Evolutionary conservation across 495 filamentous ascomycete genomes (phyloP).

Genomic region (Penicillium coffeae): DNA sequence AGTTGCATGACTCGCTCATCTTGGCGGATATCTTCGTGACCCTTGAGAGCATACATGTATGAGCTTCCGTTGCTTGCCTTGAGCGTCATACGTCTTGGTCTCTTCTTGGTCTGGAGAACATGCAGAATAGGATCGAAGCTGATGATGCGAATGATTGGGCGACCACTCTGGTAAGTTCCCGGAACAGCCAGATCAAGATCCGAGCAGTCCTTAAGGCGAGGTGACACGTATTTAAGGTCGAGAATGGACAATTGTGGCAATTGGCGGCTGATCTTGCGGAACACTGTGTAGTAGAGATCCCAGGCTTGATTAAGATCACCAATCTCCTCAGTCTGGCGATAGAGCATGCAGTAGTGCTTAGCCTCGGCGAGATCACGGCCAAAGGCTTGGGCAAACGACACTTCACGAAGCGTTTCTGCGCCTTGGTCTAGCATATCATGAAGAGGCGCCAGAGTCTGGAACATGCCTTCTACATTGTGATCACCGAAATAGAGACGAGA

Average conservation of each 20-base stretch:
- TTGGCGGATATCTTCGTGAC: conserved; percentile 97
- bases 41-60: conserved; percentile 88
- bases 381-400: conserved; percentile 97
- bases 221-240: conserved; percentile 95
- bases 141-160: conserved; percentile 78
- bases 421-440: conserved; percentile 88
- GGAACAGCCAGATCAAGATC: conserved; percentile 89
- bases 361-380: conserved; percentile 92
- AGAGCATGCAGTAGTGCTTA: conserved; percentile 91
- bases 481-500: conserved; percentile 91
- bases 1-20: conserved; percentile 99
- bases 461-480: conserved; percentile 95
- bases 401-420: conserved; percentile 87
- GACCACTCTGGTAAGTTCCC: conserved; percentile 87
- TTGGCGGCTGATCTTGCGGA: conserved; percentile 92
- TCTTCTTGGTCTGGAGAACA: conserved; percentile 96
- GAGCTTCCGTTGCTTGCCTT: conserved; percentile 80
- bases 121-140: conserved; percentile 84
- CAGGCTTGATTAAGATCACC: conserved; percentile 96
- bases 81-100: conserved; percentile 83
- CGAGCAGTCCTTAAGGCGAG: conserved; percentile 75
- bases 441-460: conserved; percentile 80
- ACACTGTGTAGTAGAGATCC: conserved; percentile 97
- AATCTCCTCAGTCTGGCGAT: conserved; percentile 77
- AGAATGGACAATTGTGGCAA: conserved; percentile 84